Evolutionary conservation across 371 early-diverging fungal genomes (phyloP).

Genomic region (Dichotomocladium elegans): DNA sequence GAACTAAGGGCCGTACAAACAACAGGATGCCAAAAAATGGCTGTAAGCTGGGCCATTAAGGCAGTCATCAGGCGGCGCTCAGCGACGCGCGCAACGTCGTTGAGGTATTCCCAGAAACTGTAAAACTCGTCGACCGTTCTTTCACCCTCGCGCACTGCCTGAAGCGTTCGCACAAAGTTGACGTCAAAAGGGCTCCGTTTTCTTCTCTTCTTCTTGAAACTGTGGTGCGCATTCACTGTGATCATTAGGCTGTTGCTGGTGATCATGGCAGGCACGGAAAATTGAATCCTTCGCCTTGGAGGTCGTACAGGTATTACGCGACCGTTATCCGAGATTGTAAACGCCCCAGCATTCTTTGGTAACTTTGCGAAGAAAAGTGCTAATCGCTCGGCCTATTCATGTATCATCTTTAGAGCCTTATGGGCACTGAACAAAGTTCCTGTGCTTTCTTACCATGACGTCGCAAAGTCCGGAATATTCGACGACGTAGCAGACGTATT

Average conservation of each 20-base stretch:
- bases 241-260: constrained; percentile 45
- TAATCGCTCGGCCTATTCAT: constrained; percentile 37
- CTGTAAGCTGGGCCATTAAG: constrained; percentile 43
- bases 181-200: constrained; percentile 45
- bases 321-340: constrained; percentile 35
- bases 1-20: constrained; percentile 44
- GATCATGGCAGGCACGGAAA: constrained; percentile 44
- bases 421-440: background rate
- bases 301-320: constrained; percentile 35
- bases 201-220: constrained; percentile 44
- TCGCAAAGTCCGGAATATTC: constrained; percentile 51
- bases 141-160: constrained; percentile 28
- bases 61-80: constrained; percentile 45
- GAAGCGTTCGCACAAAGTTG: constrained; percentile 35
- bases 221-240: constrained; percentile 43
- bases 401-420: background rate
- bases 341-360: constrained; percentile 43
- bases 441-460: constrained; percentile 30
- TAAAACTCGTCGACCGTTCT: constrained; percentile 42
- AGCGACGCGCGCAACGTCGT: constrained; percentile 46
- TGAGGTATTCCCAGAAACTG: constrained; percentile 49
- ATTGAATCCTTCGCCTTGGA: constrained; percentile 33
- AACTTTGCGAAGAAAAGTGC: constrained; percentile 36
- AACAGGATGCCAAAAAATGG: constrained; percentile 49
- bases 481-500: constrained; percentile 48